Percentiles rank a stretch among this genome's conserved stretches.
These are phyloP conservation scores for Rhizophagus sp. DNA, from an alignment of 192 early-diverging fungal genomes.

Conservation along the genomic window DNA sequence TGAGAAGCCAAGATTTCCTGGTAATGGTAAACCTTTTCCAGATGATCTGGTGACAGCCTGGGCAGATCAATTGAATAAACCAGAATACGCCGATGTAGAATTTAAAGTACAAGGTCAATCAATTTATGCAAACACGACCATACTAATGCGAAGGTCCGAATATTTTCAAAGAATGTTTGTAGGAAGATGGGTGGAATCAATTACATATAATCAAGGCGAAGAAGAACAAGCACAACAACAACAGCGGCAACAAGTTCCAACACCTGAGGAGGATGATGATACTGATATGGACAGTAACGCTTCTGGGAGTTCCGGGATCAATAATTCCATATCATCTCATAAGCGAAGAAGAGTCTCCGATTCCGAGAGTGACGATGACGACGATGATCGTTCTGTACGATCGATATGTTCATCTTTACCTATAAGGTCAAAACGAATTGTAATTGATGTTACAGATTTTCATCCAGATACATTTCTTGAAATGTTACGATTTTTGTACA, in stretches of 20 bases:
- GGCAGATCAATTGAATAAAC: constrained; percentile 14
- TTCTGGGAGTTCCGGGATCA: background rate
- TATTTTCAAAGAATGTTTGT: constrained; percentile 25
- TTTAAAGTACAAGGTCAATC: constrained; percentile 19
- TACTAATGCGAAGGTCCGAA: constrained; percentile 10
- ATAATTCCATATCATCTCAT: background rate
- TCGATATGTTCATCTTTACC: background rate
- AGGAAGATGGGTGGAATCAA: constrained; percentile 13
- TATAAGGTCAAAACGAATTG: background rate
- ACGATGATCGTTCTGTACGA: background rate
- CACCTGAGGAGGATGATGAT: background rate
- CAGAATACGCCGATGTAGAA: constrained; percentile 19
- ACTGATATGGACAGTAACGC: background rate
- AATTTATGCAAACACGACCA: constrained; percentile 21
- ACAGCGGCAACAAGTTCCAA: background rate
- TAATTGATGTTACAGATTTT: constrained; percentile 25
- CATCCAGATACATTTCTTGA: constrained; percentile 25
- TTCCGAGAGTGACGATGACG: background rate
- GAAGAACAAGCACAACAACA: background rate
- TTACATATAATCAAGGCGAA: background rate
- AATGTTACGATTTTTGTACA: constrained; percentile 26
- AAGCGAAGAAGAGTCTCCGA: background rate
- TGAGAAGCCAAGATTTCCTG: background rate
- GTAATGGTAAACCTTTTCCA: background rate
- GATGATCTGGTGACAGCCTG: constrained; percentile 18